These are phyloP conservation scores for Phialemoniopsis sp. DNA, from an alignment of 2,329 filamentous ascomycete species.

Conservation along the genomic window DNA sequence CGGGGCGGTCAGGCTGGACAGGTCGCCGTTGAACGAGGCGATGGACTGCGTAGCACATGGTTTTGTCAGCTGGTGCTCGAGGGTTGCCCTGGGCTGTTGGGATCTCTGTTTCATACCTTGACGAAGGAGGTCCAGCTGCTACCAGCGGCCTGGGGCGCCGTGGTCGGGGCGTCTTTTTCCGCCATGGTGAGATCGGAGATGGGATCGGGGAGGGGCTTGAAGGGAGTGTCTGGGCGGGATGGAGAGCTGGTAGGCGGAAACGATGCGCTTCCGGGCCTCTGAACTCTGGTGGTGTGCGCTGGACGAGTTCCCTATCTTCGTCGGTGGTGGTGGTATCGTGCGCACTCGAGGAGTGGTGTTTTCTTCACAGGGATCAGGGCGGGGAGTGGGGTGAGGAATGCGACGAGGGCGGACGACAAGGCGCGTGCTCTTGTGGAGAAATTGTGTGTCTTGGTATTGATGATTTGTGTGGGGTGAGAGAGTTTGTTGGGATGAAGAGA, in stretches of 20 bases:
- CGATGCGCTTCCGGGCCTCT: slow-evolving; percentile 1
- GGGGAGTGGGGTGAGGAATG: no score
- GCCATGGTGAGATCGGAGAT: background rate
- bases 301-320: no score
- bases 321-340: no score
- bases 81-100: slow-evolving; percentile 1
- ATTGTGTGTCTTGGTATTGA: no score
- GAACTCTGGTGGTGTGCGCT: background rate
- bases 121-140: slow-evolving; percentile 49
- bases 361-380: no score
- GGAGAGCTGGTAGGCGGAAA: background rate
- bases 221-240: background rate
- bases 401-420: no score
- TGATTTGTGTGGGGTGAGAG: no score
- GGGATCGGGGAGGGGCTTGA: background rate
- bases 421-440: no score
- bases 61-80: background rate
- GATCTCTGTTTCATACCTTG: slow-evolving; percentile 31
- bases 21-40: slow-evolving; percentile 77
- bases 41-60: slow-evolving; percentile 50
- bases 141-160: slow-evolving; percentile 27
- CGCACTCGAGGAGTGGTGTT: no score
- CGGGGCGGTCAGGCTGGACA: slow-evolving; percentile 75
- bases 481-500: no score
- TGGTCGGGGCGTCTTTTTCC: slow-evolving; percentile 9